These are phyloP conservation scores for Aeschynomene evenia DNA, from an alignment of 306 rosid genomes.

Conservation along the genomic window DNA sequence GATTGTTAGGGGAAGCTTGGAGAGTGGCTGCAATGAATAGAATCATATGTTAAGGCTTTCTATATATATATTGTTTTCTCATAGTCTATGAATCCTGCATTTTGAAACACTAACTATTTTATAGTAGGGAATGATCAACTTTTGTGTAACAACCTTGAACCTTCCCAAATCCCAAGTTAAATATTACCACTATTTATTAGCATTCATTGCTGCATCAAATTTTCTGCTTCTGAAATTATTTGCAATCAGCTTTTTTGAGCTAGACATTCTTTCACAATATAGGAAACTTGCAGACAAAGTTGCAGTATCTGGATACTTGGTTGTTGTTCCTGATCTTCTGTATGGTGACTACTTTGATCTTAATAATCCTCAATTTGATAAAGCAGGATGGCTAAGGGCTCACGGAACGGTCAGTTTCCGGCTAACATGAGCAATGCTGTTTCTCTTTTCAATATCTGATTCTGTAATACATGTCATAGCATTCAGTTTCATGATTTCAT, in stretches of 20 bases:
- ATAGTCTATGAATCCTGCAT: too few relatives aligned
- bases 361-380: constrained; percentile 34
- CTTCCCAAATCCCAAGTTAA: constrained; percentile 6
- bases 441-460: too few relatives aligned
- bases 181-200: background rate
- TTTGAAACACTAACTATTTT: too few relatives aligned
- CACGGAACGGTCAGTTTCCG: constrained; percentile 45
- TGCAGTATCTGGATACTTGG: constrained; percentile 54
- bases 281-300: constrained; percentile 67
- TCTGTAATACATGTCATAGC: background rate
- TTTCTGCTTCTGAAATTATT: background rate
- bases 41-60: too few relatives aligned
- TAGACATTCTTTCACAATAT: constrained; percentile 19
- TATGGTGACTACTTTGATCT: constrained; percentile 39
- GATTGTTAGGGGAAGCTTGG: too few relatives aligned
- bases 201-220: background rate
- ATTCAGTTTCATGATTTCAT: background rate
- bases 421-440: background rate
- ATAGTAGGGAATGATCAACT: background rate
- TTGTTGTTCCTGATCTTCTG: constrained; percentile 64
- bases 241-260: constrained; percentile 3
- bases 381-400: constrained; percentile 33
- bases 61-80: too few relatives aligned
- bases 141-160: background rate
- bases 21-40: too few relatives aligned